phyloP scores from a whole-genome alignment of 1,139 yeast species.

The Kazachstania sp. region DNA sequence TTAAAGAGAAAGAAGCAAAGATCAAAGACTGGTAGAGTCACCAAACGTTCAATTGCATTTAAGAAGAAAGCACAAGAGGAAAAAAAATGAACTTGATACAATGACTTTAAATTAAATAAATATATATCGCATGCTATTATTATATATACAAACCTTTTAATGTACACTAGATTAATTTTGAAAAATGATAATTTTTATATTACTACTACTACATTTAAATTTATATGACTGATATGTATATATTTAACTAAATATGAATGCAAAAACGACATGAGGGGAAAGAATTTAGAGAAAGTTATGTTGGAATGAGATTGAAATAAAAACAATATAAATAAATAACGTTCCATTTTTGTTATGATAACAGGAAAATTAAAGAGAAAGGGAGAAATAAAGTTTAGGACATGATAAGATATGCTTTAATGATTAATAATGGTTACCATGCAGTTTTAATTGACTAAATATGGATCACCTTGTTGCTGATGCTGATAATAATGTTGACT shows the following conservation, averaged over 20 bases:
- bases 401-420: not conserved
- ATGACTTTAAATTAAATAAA: too few species aligned
- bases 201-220: not conserved
- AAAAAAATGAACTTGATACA: not conserved
- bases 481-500: slow-evolving; percentile 8
- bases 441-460: slow-evolving; percentile 10
- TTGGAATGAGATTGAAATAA: not conserved
- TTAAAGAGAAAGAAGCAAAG: slow-evolving; percentile 57
- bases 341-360: too few species aligned
- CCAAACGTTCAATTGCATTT: slow-evolving; percentile 31
- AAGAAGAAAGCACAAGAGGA: slow-evolving; percentile 16
- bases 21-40: slow-evolving; percentile 38
- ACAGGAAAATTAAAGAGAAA: too few species aligned
- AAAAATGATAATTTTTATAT: not conserved
- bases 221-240: not conserved
- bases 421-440: not conserved
- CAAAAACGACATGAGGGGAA: not conserved
- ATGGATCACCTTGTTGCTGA: slow-evolving; percentile 18
- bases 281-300: not conserved
- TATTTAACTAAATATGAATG: not conserved
- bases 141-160: too few species aligned
- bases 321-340: slow-evolving; percentile 1
- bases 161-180: too few species aligned
- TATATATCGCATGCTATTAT: too few species aligned
- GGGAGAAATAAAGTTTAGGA: not conserved